Base-by-base conservation (phyloP, 192 early-diverging fungal genomes). In the Linnemannia zychae region DNA sequence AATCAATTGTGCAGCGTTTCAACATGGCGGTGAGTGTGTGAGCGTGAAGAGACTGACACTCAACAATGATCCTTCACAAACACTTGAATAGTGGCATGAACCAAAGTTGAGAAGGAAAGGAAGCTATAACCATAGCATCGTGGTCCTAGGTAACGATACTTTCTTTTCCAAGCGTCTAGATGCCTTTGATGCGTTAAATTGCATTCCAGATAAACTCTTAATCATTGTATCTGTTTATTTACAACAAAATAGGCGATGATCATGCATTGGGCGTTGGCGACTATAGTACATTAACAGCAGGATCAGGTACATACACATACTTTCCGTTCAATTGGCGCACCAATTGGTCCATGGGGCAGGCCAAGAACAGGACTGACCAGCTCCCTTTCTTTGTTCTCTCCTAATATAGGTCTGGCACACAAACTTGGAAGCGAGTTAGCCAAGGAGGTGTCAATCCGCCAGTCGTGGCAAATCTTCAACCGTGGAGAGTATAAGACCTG, bases 261-360 rank as follows among this genome's bases (percentile, higher is more conserved):
- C 80, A 88, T 74, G 87, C 87, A 15, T 47, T 88, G 17, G 87
- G 87, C 1, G 73, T 84, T 15, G 87, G 87, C 16, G 87, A 73
- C 33, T 76, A 85, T 24, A 85, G 73, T 38, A 74, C 77, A 18
- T 38, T 85, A 22, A 75, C 67, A 0, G 63, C 67, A 38, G 83
- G 83, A 66, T 79, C 83, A 72, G 83, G 83, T 85, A 74, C 40
- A 44, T 2, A 6, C 0, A 67, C 0, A n/a, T 12, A 2, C 13
- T 40, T 1, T 12, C n/a, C 36, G 16, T 20, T 16, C 67, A n/a
- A 20, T 68, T 22, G 9, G 2, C 17, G 37, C 18, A n/a, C 38
- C 67, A 68, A 7, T 33, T 63, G 57, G 13, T 12, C 3, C 57
- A 13, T 24, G 28, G 28, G 2, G 9, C 12, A 16, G 4, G 3